Evolutionary conservation across 208 protist species (phyloP), one percentile per base, ranked within the genome.

Genomic region (Trypanosoma conorhini): DNA sequence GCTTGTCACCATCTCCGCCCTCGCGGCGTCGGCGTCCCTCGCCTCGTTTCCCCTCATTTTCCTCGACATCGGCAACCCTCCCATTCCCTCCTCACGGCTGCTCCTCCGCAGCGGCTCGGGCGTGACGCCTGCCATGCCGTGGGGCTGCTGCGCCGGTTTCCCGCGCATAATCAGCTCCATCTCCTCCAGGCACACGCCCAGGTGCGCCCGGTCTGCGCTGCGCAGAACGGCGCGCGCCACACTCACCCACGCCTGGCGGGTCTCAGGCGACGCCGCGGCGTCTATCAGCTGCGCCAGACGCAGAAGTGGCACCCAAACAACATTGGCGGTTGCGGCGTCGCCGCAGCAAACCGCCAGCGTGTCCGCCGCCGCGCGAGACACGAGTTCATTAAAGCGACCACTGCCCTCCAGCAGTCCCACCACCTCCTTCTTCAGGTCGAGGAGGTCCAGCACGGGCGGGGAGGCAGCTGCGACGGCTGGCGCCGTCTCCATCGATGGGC

Each of bases 251-350:
- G 52, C 59, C 30, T 62, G 48, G 38, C 82, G 79, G 1, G 76
- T 79, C 3, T 67, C 62, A 19, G 61, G 62, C 13, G 66, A 65
- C 9, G 71, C 65, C 15, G 85, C 82, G 10, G 61, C 54, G 63
- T 91, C 85, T 19, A 83, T 74, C 42, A 82, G 75, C 12, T 64
- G 46, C 38, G 75, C 77, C 13, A 82, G 57, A 24, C 81, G 60
- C 5, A 84, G 26, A 21, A 82, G 62, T 40, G 55, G 28, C 13
- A 31, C 7, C 15, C 44, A 21, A 59, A 26, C 3, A n/a, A 2
- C 4, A 59, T 35, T 26, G 10, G 22, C 50, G 1, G 50, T 54
- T 5, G 17, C 26, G n/a, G 28, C 42, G 30, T n/a, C 40, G 26
- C 5, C 17, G 28, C n/a, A 65, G 22, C 42, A 57, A 58, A 28